These are phyloP conservation scores for Immersiporthe knoxdaviesiana DNA, from an alignment of 2,329 filamentous ascomycete species.

Conservation along the genomic window DNA sequence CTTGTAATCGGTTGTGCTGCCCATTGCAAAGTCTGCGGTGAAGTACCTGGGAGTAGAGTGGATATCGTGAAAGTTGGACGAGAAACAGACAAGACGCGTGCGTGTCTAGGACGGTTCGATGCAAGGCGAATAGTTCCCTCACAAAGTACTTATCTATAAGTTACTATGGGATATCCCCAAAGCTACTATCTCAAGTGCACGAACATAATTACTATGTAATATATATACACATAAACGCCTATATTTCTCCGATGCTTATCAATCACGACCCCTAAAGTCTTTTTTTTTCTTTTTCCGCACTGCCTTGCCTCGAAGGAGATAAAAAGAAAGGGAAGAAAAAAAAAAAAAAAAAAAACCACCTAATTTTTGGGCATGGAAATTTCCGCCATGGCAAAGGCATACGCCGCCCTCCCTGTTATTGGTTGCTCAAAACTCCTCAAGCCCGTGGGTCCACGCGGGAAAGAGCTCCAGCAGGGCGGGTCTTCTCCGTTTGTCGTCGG, in stretches of 20 bases:
- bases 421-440: neutral
- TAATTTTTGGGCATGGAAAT: neutral
- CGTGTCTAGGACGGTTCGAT: too few relatives aligned
- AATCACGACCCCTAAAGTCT: neutral
- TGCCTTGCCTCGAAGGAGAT: neutral
- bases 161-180: neutral
- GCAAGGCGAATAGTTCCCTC: neutral
- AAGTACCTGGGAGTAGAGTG: neutral
- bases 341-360: too few relatives aligned
- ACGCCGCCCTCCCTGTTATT: neutral
- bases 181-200: neutral
- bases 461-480: neutral
- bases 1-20: constrained; percentile 45
- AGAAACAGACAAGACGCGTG: neutral
- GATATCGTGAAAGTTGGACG: neutral
- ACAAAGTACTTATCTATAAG: too few relatives aligned
- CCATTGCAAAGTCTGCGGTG: constrained; percentile 20
- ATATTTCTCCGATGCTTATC: neutral
- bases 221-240: neutral
- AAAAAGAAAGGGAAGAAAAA: too few relatives aligned
- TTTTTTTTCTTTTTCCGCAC: neutral
- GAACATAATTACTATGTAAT: neutral
- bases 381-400: neutral
- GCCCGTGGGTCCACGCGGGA: neutral
- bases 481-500: neutral